Evolutionary conservation across 2,329 filamentous ascomycete genomes (phyloP), one percentile per base, ranked within the genome.

Genomic region (Kalmusia sp.): DNA sequence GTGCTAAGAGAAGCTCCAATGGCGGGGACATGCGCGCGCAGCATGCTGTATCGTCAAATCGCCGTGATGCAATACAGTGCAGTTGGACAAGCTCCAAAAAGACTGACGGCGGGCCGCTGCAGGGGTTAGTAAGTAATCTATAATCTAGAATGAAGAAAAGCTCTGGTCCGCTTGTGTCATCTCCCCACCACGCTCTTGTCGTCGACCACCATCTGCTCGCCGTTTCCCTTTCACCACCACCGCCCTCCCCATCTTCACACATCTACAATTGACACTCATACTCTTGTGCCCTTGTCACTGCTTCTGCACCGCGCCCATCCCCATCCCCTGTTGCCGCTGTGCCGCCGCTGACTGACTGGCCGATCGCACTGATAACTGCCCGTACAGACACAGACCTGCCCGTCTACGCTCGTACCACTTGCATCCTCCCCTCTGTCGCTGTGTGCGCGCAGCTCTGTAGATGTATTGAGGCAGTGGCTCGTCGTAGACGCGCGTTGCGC

Each of bases 381-480:
- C 44, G 31, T 43, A 43, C 38, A 50, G 27, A 54, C 49, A 55
- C 27, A 43, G 44, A 30, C 33, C 41, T 27, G 22, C 33, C 44
- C 43, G 21, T 35, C 49, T 43, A 39, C 38, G 28, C 28, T 27
- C 38, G 28, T 45, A 17, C 48, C 17, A 2, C 31, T 22, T 27
- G 37, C 41, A 19, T 39, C 43, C 17, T 19, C 37, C 25, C 33
- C n/a, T n/a, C 38, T 33, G 47, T 46, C 41, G 28, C 45, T 40
- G 19, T 51, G 46, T 21, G n/a, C 53, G 40, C 53, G 55, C 54
- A 40, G 53, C 55, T 46, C 51, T 56, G 55, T 64, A 60, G 54
- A 68, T 70, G 67, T 53, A 54, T 62, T 67, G 63, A 65, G 63
- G 52, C 54, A 54, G 53, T 55, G 56, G 62, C 56, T 43, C 38